Base-by-base conservation (phyloP, 2,329 filamentous ascomycete species). In the Sporothrix dimorphospora region DNA sequence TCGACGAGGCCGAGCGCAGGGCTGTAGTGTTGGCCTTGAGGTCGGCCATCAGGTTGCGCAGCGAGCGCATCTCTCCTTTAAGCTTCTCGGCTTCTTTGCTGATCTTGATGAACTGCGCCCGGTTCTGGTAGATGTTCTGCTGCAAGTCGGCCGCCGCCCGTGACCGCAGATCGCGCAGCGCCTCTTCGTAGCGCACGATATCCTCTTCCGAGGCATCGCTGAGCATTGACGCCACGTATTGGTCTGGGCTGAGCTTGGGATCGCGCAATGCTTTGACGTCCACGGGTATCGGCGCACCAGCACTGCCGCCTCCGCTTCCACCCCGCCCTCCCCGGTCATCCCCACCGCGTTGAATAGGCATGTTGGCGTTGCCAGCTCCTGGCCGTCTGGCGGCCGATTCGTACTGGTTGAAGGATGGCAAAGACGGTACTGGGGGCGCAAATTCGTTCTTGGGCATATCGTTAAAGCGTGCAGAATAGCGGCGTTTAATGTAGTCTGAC, bases 41-140 rank as follows among this genome's bases (percentile, higher is more conserved):
- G 76, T 99, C 96, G 2, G 94, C 91, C 91, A 99, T 98, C 69
- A 98, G 86, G 75, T 93, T 93, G 59, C 93, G 90, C 42, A 99
- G 87, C 7, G 93, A 93, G 69, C 93, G 89, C 96, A 99, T 98
- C 81, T 99, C 96, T 71, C 90, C 89, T 82, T 98, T 98, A 72
- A 99, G 89, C 83, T 97, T 98, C 82, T 99, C 96, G 1, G 97
- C 96, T 83, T 99, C 96, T 82, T 98, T 98, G 80, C 94, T 98
- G 81, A 99, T 98, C 82, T 97, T 97, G 85, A 99, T 98, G 79
- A 99, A 99, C 78, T 98, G 96, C 0, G 94, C 97, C 66, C 96
- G 90, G 81, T 99, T 99, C 81, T 98, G 94, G 82, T 97, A 95
- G 68, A 99, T 92, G 81, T 94, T 98, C 79, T 97, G 93, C 81